Percentiles rank a stretch among this genome's conserved stretches.
Evolutionary conservation across 148 eudicot genomes (phyloP).

Genomic region (Polygonum maritimum): DNA sequence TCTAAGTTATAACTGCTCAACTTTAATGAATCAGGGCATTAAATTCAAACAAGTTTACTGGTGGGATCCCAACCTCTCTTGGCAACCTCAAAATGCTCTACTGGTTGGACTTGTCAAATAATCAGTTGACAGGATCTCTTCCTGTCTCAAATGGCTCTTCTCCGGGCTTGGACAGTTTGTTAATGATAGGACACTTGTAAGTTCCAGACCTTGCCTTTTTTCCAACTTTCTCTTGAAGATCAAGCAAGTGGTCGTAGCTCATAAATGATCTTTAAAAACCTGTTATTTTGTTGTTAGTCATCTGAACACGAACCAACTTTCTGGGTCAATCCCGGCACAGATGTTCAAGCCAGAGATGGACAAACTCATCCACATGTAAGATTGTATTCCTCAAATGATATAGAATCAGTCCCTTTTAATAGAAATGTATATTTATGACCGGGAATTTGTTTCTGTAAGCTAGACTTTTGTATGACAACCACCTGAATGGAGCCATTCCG

Average conservation of each 20-base stretch:
- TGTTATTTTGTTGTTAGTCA: conserved; percentile 33
- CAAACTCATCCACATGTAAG: conserved; percentile 72
- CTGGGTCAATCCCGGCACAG: conserved; percentile 61
- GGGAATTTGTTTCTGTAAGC: neutral
- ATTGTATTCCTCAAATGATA: neutral
- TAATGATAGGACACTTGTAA: conserved; percentile 77
- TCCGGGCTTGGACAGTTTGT: conserved; percentile 65
- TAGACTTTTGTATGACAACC: conserved; percentile 75
- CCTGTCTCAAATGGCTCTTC: conserved; percentile 52
- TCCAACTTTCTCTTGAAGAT: neutral
- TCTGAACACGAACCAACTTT: conserved; percentile 75
- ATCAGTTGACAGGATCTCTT: conserved; percentile 64
- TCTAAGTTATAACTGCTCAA: neutral
- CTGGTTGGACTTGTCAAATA: conserved; percentile 88
- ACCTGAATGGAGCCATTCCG: conserved; percentile 64
- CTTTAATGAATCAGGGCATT: conserved; percentile 44
- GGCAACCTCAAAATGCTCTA: conserved; percentile 67
- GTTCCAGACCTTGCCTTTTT: conserved; percentile 15
- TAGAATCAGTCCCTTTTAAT: neutral
- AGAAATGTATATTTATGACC: too few species aligned
- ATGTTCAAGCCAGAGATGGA: conserved; percentile 67
- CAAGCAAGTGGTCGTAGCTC: neutral
- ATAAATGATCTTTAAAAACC: neutral
- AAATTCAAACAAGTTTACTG: conserved; percentile 77
- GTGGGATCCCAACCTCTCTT: conserved; percentile 63